Evolutionary conservation across 164 flowering plant species (phyloP), one percentile per base, ranked within the genome.

Genomic region (Cinnamomum micranthum): DNA sequence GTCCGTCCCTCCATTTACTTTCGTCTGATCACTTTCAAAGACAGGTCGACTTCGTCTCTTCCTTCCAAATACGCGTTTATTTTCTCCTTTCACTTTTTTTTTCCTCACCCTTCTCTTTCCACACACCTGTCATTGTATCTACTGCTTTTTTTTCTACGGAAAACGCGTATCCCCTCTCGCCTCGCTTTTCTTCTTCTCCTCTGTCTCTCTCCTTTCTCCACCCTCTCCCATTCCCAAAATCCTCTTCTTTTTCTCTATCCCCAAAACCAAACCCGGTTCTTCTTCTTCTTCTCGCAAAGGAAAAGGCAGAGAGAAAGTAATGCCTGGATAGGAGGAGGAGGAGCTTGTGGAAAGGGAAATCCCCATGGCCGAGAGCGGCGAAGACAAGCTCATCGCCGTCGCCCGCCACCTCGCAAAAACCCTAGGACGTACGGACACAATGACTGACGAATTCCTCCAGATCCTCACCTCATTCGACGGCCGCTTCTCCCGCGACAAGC

Each of bases 351-450:
- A 60, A 15, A 59, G 33, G 22, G 28, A 33, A 47, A n/a, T 59
- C 51, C 47, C 10, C 31, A 82, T 80, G 82, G 84, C 78, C 6
- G 82, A 82, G 15, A 87, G 87, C 78, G 98, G 97, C 2, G 99
- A 95, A 74, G 97, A 92, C 79, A 93, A 92, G 82, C 77, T 91
- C 4, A 75, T 93, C 2, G 99, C 97, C 2, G 87, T 93, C 15
- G 99, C 99, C 6, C 85, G 97, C 9, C 98, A 95, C 86, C 93
- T 95, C 15, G 99, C 97, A 12, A 93, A 91, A 73, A 89, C 98
- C 0, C 88, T 95, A 0, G 99, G 97, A 75, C 89, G 86, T 64
- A 84, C 89, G 58, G 92, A 93, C 15, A 76, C 89, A 31, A 90
- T 86, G 88, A 86, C 98, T 14, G 99, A 95, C 73, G 98, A 95